Evolutionary conservation across 371 early-diverging fungal genomes (phyloP), one percentile per base, ranked within the genome.

Genomic region (Haplosporangium sp.): DNA sequence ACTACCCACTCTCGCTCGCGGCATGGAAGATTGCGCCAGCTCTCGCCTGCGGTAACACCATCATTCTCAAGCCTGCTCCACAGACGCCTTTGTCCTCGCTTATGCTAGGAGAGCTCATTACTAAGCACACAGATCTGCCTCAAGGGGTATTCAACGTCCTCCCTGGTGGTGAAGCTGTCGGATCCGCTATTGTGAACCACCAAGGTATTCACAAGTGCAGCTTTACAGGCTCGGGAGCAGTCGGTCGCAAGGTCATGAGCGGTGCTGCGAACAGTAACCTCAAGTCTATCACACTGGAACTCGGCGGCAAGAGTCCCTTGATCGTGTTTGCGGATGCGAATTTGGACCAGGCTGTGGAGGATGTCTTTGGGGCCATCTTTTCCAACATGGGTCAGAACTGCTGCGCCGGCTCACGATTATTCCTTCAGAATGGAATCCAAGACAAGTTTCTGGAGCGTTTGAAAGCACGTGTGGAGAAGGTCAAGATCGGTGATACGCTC

Each of bases 301-400:
- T 97, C 29, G 97, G 97, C 55, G 98, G 98, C 59, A 97, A 97
- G 85, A 90, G 90, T 29, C 93, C 96, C 0, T 87, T 91, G 62
- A 93, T 96, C 54, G 92, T 97, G 14, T 93, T 91, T 81, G 90
- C 87, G 7, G 95, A 95, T 74, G 95, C 93, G 5, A 92, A 96
- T 70, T 69, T 96, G 45, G 90, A 91, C 18, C 83, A 85, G 55
- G 95, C 95, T 8, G 93, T 94, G n/a, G 83, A 84, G 55, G 86
- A 87, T 67, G 89, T 91, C 13, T 81, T 86, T 69, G 87, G 84
- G 12, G 95, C 92, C 63, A 89, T 90, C 69, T 95, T 87, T 74
- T 85, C 89, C 75, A 95, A 96, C 81, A 83, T 88, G 53, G 97
- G 97, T 13, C 96, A 96, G 81, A 89, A 89, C 79, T 97, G 97